Conservation (phyloP, 2,329 filamentous ascomycete genomes). For the Fusarium sp. region DNA sequence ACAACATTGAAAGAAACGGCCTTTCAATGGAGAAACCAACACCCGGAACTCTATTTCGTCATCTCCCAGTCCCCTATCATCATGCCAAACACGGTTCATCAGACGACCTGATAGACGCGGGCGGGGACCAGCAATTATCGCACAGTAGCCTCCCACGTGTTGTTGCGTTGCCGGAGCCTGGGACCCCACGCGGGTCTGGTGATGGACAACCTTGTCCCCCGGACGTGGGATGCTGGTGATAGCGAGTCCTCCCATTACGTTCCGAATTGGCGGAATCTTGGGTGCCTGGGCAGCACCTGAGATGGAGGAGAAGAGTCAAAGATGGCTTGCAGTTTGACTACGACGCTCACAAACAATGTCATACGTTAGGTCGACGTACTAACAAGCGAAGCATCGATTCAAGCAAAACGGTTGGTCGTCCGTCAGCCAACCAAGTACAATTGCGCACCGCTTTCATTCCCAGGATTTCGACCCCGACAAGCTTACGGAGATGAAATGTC, state of each 20-base stretch:
- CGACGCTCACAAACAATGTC: not conserved
- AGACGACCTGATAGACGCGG: constrained; percentile 2
- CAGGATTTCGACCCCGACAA: not conserved
- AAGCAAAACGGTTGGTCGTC: not conserved
- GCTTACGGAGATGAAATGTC: constrained; percentile 25
- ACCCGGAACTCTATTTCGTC: constrained; percentile 2
- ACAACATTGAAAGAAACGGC: constrained; percentile 3
- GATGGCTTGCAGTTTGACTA: not conserved
- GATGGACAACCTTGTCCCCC: constrained; percentile 23
- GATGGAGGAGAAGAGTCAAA: not conserved
- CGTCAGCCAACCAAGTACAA: not conserved
- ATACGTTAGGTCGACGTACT: not conserved
- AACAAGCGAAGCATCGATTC: not conserved
- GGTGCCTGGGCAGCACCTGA: not conserved
- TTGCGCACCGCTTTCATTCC: no score
- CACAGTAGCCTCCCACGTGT: constrained; percentile 26
- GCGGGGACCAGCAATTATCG: constrained; percentile 13
- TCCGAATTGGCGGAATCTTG: constrained; percentile 22
- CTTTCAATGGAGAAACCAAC: not conserved
- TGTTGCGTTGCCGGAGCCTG: not conserved
- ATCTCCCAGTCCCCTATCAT: constrained; percentile 11
- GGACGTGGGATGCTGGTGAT: constrained; percentile 34
- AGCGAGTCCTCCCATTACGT: constrained; percentile 22
- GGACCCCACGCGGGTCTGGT: constrained; percentile 32
- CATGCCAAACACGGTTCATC: constrained; percentile 11